These are phyloP conservation scores for Paramarasmius palmivorus DNA, from an alignment of 1,284 basidiomycete species.

Conservation along the genomic window DNA sequence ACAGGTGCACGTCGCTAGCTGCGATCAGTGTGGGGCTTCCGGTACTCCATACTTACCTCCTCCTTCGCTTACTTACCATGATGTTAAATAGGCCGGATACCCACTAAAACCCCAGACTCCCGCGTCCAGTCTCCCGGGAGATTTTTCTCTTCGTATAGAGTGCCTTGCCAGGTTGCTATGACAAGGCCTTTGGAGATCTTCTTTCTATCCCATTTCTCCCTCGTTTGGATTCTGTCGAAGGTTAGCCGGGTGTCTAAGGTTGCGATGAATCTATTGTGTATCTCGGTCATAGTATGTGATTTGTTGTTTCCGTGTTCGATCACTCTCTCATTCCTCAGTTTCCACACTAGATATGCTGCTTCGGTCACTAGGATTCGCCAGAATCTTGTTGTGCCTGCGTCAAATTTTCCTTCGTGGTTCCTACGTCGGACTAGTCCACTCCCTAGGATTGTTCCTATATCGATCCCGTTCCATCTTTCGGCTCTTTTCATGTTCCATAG, in stretches of 20 bases:
- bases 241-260: no score
- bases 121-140: conserved; percentile 18
- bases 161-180: conserved; percentile 16
- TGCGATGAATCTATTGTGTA: no score
- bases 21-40: no score
- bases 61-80: no score
- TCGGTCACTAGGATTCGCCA: conserved; percentile 24
- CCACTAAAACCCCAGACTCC: conserved; percentile 22
- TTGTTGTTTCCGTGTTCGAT: conserved; percentile 9
- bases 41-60: no score
- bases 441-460: not conserved
- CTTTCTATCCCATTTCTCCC: no score
- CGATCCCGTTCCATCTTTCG: not conserved
- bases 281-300: no score
- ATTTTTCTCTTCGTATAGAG: conserved; percentile 13
- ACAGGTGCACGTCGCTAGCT: no score
- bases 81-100: no score
- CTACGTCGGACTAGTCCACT: conserved; percentile 10
- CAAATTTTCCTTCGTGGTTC: not conserved
- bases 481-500: not conserved
- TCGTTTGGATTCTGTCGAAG: no score
- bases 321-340: conserved; percentile 23
- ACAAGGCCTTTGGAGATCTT: not conserved
- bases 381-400: conserved; percentile 4
- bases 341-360: conserved; percentile 25